Base-by-base conservation (phyloP, 179 eudicot species). In the Silene vulgaris region DNA sequence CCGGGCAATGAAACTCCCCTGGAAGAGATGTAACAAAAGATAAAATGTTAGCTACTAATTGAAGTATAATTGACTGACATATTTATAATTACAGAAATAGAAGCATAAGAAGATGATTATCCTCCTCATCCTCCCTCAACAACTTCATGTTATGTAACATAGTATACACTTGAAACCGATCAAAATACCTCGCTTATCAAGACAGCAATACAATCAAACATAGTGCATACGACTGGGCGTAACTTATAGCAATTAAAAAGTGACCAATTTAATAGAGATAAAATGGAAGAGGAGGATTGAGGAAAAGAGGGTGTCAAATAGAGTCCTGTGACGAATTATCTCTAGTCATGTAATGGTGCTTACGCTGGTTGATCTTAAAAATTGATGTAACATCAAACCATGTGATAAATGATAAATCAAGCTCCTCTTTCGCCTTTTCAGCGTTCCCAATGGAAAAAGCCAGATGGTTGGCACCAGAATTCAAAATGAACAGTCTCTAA, bases 1-100 rank as follows among this genome's bases (percentile, higher is more conserved):
- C 97, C 17, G 99, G 97, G 81, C 99, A 95, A 69, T 95, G 97
- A 82, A 72, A 89, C 78, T 95, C 97, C 61, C 97, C 99, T 92
- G 57, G 1, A 56, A 76, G 43, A 8, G 70, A 30, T 26, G 43
- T 59, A 23, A 77, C 16, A 19, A 16, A n/a, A 17, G 23, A 7
- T 13, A 21, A 48, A 48, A 21, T 26, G 14, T 70, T 7, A 70
- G 60, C 19, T 13, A 70, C 5, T 2, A 45, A 37, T 2, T 45
- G 19, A 9, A 32, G 26, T 21, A 69, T 12, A 3, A 52, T 40
- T 40, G 48, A 40, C 9, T 5, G 19, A 23, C 40, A 23, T 26
- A 72, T 11, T 40, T 40, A 2, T 65, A 37, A 73, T 17, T 19
- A 71, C 9, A 23, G 72, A 70, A 45, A 69, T 65, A 52, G 35